These are phyloP conservation scores for Exophiala lecanii-corni DNA, from an alignment of 2,329 filamentous ascomycete genomes.

Conservation along the genomic window DNA sequence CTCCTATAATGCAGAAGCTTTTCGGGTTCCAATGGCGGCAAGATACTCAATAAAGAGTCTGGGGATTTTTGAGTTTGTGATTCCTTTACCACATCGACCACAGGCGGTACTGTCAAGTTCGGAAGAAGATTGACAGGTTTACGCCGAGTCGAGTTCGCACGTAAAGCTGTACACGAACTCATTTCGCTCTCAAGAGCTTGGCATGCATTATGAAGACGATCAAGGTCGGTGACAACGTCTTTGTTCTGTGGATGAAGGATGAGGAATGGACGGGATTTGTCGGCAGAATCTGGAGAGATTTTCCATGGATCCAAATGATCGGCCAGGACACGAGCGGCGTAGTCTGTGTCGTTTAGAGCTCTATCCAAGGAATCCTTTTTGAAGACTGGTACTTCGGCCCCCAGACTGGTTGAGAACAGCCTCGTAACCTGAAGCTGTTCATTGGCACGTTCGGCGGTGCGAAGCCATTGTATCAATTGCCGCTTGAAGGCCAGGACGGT, in stretches of 20 bases:
- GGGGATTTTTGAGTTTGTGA: background rate
- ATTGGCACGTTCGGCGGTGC: background rate
- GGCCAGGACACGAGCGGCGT: background rate
- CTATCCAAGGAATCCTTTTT: conserved; percentile 1
- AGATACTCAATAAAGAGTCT: background rate
- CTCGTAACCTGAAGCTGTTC: conserved; percentile 1
- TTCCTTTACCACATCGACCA: background rate
- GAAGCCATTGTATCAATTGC: background rate
- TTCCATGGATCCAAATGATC: background rate
- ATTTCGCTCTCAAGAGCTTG: background rate
- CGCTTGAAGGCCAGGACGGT: background rate
- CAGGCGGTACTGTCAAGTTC: background rate
- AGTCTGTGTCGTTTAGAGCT: background rate
- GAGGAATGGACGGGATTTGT: background rate
- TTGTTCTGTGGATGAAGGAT: background rate
- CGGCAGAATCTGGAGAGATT: background rate
- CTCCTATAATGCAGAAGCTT: conserved; percentile 1
- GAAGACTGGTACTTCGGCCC: background rate
- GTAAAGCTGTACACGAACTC: background rate
- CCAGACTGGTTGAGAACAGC: background rate
- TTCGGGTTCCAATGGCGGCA: background rate
- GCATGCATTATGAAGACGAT: background rate
- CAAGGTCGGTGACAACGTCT: background rate
- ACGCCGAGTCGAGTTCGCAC: background rate
- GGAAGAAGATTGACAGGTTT: background rate